phyloP scores from a whole-genome alignment of 805 yeast species.

The Starmerella scarabaei region DNA sequence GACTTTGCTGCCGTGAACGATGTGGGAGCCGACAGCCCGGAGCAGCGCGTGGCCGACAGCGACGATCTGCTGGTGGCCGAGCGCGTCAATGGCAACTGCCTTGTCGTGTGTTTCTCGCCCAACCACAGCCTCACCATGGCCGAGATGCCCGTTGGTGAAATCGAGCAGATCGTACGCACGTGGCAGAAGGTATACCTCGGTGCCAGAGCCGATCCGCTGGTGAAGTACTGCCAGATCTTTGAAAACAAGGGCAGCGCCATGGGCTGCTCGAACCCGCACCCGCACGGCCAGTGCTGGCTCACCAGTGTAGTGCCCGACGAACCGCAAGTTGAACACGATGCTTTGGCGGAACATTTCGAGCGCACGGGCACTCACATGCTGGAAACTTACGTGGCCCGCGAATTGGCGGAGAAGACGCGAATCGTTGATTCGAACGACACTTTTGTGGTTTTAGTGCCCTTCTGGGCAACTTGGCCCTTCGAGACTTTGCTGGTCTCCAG shows the following conservation, averaged over 20 bases:
- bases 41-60: constrained; percentile 21
- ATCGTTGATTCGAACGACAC: constrained; percentile 47
- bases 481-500: constrained; percentile 55
- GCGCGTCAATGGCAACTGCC: constrained; percentile 55
- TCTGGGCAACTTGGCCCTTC: constrained; percentile 78
- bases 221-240: constrained; percentile 52
- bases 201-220: constrained; percentile 31
- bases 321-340: constrained; percentile 43
- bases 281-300: constrained; percentile 77
- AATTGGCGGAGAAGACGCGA: constrained; percentile 32
- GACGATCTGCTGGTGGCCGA: constrained; percentile 39
- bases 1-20: constrained; percentile 58
- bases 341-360: constrained; percentile 37
- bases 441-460: constrained; percentile 59
- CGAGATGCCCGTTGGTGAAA: constrained; percentile 37
- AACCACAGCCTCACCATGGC: constrained; percentile 56
- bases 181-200: constrained; percentile 45
- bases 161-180: constrained; percentile 40
- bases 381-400: constrained; percentile 49
- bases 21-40: constrained; percentile 6
- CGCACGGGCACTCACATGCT: constrained; percentile 39
- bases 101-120: constrained; percentile 61
- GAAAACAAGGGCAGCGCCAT: constrained; percentile 68
- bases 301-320: constrained; percentile 52
- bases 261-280: constrained; percentile 77